Evolutionary conservation across 2,329 filamentous ascomycete genomes (phyloP).

Genomic region (Magnaporthales sp.): DNA sequence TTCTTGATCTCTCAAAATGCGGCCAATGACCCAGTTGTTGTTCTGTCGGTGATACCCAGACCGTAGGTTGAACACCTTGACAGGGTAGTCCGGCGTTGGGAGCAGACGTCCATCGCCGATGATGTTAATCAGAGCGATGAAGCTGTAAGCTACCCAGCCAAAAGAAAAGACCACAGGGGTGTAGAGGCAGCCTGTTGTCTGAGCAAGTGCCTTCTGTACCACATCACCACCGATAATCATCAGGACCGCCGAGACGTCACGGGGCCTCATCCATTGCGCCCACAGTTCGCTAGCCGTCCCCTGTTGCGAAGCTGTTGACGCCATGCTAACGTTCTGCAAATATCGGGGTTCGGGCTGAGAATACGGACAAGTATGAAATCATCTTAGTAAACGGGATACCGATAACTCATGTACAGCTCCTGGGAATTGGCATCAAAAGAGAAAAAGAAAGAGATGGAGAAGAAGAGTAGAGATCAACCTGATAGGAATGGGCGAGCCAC

Average conservation of each 20-base stretch:
- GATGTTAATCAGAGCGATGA: slow-evolving; percentile 9
- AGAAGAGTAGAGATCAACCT: no score
- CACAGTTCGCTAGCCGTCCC: no score
- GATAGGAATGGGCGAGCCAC: no score
- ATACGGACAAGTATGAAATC: no score
- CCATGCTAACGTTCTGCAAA: no score
- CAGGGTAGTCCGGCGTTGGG: slow-evolving; percentile 10
- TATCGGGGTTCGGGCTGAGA: no score
- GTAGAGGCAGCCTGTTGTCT: slow-evolving; percentile 9
- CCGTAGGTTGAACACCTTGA: slow-evolving; percentile 15
- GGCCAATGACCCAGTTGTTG: slow-evolving; percentile 11
- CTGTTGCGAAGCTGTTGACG: no score
- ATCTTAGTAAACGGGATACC: no score
- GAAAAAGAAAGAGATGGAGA: no score
- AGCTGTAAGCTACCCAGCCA: slow-evolving; percentile 15
- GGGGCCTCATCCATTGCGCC: no score
- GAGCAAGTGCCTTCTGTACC: slow-evolving; percentile 13
- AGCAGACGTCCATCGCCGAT: slow-evolving; percentile 14
- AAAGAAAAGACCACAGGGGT: slow-evolving; percentile 17
- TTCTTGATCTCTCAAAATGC: slow-evolving; percentile 8
- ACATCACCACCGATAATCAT: slow-evolving; percentile 15
- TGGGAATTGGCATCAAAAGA: no score
- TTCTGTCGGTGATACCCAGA: slow-evolving; percentile 12
- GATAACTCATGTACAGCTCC: no score
- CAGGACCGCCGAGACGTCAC: slow-evolving; percentile 10